Base-by-base conservation (phyloP, 2,329 filamentous ascomycete species). In the Metarhizium robertsii region DNA sequence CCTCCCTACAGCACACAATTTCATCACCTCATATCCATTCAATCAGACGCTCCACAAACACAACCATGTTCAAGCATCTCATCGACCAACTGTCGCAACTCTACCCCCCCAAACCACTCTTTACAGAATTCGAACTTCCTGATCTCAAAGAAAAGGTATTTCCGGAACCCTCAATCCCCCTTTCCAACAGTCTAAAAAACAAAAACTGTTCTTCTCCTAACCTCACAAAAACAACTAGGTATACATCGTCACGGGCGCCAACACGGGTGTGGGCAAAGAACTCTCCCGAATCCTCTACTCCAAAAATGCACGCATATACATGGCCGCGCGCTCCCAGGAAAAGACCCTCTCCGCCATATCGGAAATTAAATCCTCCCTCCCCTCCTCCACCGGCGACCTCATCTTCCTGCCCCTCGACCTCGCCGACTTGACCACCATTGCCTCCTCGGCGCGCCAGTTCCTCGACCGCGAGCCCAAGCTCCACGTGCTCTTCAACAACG, bases 51-150 rank as follows among this genome's bases (percentile, higher is more conserved):
- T 25, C 25, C 25, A 4, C 25, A 25, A 25, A 25, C 25, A 25
- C 25, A 4, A 25, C 42, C 10, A 45, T 45, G 42, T 45, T 45
- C 42, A 18, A 45, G 2, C 45, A 48, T n/a, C 8, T 30, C 45
- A 29, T 30, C 25, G 45, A 48, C 38, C 62, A 65, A 53, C 57
- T 56, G 2, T 64, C 63, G 11, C 45, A 48, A 13, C 20, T 48
- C 45, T 48, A 48, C 45, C 64, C 64, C 4, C 58, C 61, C 1
- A 63, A 60, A 30, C 64, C 64, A 8, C 48, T 55, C 29, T 64
- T 64, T 52, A 65, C 59, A 1, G 64, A 66, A 43, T 29, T 92
- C 67, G 88, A 95, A 64, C 79, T 95, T 30, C 87, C 90, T 0
- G 64, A 66, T 45, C 63, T 65, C 34, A 60, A 60, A 4, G 59